Conservation (phyloP, 1,139 yeast species). For the Geotrichum europaeum region DNA sequence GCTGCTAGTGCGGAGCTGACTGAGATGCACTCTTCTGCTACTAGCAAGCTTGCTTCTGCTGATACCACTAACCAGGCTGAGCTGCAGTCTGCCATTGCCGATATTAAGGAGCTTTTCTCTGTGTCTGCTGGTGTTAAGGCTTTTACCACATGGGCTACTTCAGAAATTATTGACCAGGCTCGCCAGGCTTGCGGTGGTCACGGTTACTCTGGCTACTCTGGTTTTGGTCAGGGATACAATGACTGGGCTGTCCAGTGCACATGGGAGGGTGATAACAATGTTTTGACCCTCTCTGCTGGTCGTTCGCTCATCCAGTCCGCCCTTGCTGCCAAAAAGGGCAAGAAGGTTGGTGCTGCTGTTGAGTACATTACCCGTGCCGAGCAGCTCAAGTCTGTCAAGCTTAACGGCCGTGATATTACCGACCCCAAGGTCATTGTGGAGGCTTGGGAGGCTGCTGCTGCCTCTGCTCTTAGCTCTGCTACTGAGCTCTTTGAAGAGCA, state of each 20-base stretch:
- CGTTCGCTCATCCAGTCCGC: constrained; percentile 32
- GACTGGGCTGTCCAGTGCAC: constrained; percentile 94
- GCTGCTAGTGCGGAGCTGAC: constrained; percentile 64
- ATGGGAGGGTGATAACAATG: constrained; percentile 92
- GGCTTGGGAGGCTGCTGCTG: constrained; percentile 38
- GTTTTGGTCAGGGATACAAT: constrained; percentile 75
- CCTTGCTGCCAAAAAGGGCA: constrained; percentile 26
- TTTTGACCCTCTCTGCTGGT: constrained; percentile 73
- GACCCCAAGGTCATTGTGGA: constrained; percentile 29
- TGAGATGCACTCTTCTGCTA: constrained; percentile 42
- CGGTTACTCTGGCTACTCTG: constrained; percentile 80
- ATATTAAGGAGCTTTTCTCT: constrained; percentile 68
- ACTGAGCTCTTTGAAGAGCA: constrained; percentile 24
- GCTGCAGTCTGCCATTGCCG: constrained; percentile 43
- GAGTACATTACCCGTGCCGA: constrained; percentile 21
- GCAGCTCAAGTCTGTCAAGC: constrained; percentile 23
- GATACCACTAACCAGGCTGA: constrained; percentile 31
- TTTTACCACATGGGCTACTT: constrained; percentile 75
- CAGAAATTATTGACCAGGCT: constrained; percentile 69
- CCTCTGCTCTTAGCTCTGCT: constrained; percentile 29
- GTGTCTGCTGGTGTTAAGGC: constrained; percentile 83
- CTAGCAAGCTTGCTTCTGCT: constrained; percentile 43
- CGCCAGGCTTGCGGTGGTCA: constrained; percentile 93
- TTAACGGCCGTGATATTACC: constrained; percentile 21
- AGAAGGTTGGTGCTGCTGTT: constrained; percentile 25